Evolutionary conservation across 75 land plant genomes (phyloP).

Genomic region (Pinus tabuliformis): DNA sequence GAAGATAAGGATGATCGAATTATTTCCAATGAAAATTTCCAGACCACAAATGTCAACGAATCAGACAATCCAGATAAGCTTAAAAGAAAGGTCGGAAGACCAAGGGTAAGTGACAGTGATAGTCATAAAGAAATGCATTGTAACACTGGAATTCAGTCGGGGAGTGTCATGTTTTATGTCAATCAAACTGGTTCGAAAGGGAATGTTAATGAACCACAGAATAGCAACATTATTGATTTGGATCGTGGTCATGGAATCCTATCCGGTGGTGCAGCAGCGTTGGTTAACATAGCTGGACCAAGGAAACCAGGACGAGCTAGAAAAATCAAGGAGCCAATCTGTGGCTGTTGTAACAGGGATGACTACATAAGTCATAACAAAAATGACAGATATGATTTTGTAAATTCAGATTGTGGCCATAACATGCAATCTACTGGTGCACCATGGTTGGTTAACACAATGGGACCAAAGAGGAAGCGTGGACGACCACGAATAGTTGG

Average conservation of each 20-base stretch:
- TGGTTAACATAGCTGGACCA: neutral
- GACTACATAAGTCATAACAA: too few relatives aligned
- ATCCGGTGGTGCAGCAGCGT: neutral
- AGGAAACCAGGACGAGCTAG: neutral
- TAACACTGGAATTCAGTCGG: neutral
- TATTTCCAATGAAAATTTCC: neutral
- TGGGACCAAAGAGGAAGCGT: too few relatives aligned
- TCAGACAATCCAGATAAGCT: neutral
- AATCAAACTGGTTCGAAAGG: too few relatives aligned
- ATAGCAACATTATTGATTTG: neutral
- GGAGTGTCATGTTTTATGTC: too few relatives aligned
- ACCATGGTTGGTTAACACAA: too few relatives aligned
- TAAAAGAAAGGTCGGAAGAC: neutral
- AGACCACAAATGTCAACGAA: neutral
- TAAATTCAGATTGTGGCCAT: too few relatives aligned
- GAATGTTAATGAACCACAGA: too few relatives aligned
- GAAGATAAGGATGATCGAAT: neutral
- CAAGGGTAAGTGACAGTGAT: neutral
- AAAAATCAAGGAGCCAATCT: neutral
- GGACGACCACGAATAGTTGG: too few relatives aligned
- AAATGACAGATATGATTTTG: too few relatives aligned
- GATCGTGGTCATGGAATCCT: neutral
- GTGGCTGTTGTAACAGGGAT: neutral
- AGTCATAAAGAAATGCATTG: neutral
- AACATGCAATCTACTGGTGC: too few relatives aligned